Base-by-base conservation (phyloP, 352 stramenopile genomes). In the Pythium brassicae region DNA sequence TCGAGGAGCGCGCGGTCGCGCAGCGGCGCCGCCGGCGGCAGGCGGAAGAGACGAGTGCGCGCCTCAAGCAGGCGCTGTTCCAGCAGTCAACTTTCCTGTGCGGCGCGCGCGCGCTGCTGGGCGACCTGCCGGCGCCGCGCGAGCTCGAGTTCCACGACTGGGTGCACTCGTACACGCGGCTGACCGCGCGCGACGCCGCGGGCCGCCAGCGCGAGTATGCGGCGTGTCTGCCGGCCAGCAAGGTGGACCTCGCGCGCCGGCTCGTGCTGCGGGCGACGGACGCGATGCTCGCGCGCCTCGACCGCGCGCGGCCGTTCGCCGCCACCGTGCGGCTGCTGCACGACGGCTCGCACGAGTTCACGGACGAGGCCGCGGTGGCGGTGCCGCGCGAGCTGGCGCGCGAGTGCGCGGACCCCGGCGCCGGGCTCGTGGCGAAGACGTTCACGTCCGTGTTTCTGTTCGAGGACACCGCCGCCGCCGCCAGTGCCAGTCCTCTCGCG, bases 141-240 rank as follows among this genome's bases (percentile, higher is more conserved):
- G 80, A 83, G 46, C 65, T 89, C 22, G 66, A 87, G 49, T 85
- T 89, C 60, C 74, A 89, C 57, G 76, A 89, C 65, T 87, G 76
- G 74, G 74, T 89, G 52, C 76, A 89, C 65, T 84, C 76, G 63
- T 89, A 83, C 62, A 87, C 78, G 12, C 62, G 72, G 6, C 58
- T 89, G 43, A 70, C 65, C 4, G 72, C 61, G 0, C 44, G 57
- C 3, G 66, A 84, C 26, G n/a, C 37, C 0, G 17, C 63, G 1
- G 57, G 63, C 1, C 66, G 76, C 4, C 65, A 63, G 22, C 76
- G 71, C 17, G 74, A 89, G 57, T 84, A 84, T 45, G 29, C 75
- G 19, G 59, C 63, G 27, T 71, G 66, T 45, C 83, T 89, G 29
- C 66, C 69, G 0, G 64, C 69, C 26, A 87, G 76, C 53, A 87